phyloP scores from a whole-genome alignment of 2,329 filamentous ascomycete species.

The Acephala macrosclerotiorum region DNA sequence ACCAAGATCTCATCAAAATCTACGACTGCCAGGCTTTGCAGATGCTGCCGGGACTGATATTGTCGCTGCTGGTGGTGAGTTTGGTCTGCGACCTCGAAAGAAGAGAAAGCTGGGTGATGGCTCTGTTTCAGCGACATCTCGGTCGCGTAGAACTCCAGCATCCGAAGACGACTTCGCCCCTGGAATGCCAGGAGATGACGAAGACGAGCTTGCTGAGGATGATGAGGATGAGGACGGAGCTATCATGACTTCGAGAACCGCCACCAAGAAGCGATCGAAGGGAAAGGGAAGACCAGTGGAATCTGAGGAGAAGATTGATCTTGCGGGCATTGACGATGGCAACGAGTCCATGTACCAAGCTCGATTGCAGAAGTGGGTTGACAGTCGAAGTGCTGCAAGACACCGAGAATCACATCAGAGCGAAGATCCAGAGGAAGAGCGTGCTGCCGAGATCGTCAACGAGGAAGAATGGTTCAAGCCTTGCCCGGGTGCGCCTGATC shows the following conservation, averaged over 20 bases:
- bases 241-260: slow-evolving; percentile 48
- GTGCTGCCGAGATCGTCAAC: slow-evolving; percentile 49
- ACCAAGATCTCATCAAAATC: slow-evolving; percentile 72
- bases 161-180: slow-evolving; percentile 46
- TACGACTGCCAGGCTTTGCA: slow-evolving; percentile 76
- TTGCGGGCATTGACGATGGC: slow-evolving; percentile 77
- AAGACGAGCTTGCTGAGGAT: slow-evolving; percentile 42
- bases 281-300: slow-evolving; percentile 39
- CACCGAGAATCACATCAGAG: slow-evolving; percentile 47
- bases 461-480: slow-evolving; percentile 82
- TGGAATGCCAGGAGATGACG: slow-evolving; percentile 34
- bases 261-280: slow-evolving; percentile 47
- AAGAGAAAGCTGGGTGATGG: slow-evolving; percentile 54
- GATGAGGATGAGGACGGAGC: slow-evolving; percentile 44
- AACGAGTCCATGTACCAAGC: slow-evolving; percentile 82
- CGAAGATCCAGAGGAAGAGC: slow-evolving; percentile 48
- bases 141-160: slow-evolving; percentile 35
- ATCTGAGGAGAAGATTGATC: slow-evolving; percentile 44
- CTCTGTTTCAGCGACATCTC: slow-evolving; percentile 36
- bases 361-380: slow-evolving; percentile 79
- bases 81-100: slow-evolving; percentile 65
- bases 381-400: slow-evolving; percentile 66
- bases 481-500: slow-evolving; percentile 82
- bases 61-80: slow-evolving; percentile 55
- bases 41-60: slow-evolving; percentile 52